These are phyloP conservation scores for Thecaphora frezii DNA, from an alignment of 1,284 basidiomycete species.

Conservation along the genomic window DNA sequence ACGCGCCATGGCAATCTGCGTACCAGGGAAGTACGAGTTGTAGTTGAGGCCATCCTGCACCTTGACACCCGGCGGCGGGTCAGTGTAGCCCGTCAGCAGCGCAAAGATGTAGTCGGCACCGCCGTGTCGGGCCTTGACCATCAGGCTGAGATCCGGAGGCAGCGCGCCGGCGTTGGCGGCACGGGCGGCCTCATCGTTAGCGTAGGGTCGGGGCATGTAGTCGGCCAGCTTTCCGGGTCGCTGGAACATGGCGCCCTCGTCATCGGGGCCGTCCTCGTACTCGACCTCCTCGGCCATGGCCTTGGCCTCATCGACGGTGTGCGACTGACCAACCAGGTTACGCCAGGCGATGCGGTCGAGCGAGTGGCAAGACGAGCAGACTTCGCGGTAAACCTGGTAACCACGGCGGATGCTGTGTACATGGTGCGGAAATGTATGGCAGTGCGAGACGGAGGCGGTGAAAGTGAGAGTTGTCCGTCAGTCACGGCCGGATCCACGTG, in stretches of 20 bases:
- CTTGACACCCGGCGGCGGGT: constrained; percentile 93
- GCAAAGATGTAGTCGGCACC: constrained; percentile 96
- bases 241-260: constrained; percentile 96
- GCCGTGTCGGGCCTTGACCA: constrained; percentile 97
- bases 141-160: constrained; percentile 94
- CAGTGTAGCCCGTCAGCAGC: constrained; percentile 93
- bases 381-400: constrained; percentile 98
- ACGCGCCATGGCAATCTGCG: constrained; percentile 95
- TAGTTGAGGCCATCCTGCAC: constrained; percentile 69
- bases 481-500: no score
- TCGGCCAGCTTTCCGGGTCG: constrained; percentile 95
- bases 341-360: constrained; percentile 99
- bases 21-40: constrained; percentile 61
- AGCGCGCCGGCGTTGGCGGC: constrained; percentile 91
- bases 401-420: constrained; percentile 84
- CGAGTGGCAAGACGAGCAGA: constrained; percentile 97
- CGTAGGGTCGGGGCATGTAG: constrained; percentile 92
- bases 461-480: no score
- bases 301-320: constrained; percentile 88
- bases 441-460: neutral
- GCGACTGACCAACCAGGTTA: constrained; percentile 96
- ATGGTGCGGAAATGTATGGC: neutral
- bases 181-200: constrained; percentile 96
- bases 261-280: constrained; percentile 94
- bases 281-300: constrained; percentile 87